These are phyloP conservation scores for Ambrosiella xylebori DNA, from an alignment of 2,329 filamentous ascomycete species.

Conservation along the genomic window DNA sequence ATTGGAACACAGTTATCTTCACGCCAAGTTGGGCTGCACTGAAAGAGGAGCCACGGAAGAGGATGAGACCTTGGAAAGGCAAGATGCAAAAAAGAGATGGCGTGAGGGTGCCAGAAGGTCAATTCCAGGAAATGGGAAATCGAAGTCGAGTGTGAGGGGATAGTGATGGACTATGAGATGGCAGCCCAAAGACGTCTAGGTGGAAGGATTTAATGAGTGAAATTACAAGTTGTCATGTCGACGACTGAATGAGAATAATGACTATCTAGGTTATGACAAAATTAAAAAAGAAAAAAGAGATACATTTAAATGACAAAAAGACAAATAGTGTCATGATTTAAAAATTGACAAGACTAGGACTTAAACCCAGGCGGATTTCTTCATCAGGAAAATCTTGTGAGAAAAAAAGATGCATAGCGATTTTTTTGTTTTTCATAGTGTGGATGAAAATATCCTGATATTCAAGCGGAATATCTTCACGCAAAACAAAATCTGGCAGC, in stretches of 20 bases:
- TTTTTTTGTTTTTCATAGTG: too few relatives aligned
- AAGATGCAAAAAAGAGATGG: background rate
- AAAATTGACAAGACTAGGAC: constrained; percentile 11
- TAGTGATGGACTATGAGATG: constrained; percentile 1
- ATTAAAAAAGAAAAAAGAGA: background rate
- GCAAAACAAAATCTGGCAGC: too few relatives aligned
- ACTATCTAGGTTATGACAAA: background rate
- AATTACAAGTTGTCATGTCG: background rate
- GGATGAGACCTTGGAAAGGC: background rate
- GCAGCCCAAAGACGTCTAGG: background rate
- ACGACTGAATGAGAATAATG: background rate
- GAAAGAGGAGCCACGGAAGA: constrained; percentile 15
- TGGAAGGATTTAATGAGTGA: background rate
- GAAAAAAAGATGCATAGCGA: too few relatives aligned
- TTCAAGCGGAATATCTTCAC: too few relatives aligned
- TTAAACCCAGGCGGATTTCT: constrained; percentile 12
- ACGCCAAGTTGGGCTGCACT: constrained; percentile 38
- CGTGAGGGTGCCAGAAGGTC: background rate
- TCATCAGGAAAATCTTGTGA: background rate
- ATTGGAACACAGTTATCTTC: constrained; percentile 60
- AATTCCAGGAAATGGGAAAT: background rate
- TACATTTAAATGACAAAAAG: background rate
- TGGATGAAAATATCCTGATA: too few relatives aligned
- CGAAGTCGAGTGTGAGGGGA: constrained; percentile 1
- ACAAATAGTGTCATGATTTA: background rate